Conservation (phyloP, 1,284 basidiomycete species). For the Puccinia hordei region DNA sequence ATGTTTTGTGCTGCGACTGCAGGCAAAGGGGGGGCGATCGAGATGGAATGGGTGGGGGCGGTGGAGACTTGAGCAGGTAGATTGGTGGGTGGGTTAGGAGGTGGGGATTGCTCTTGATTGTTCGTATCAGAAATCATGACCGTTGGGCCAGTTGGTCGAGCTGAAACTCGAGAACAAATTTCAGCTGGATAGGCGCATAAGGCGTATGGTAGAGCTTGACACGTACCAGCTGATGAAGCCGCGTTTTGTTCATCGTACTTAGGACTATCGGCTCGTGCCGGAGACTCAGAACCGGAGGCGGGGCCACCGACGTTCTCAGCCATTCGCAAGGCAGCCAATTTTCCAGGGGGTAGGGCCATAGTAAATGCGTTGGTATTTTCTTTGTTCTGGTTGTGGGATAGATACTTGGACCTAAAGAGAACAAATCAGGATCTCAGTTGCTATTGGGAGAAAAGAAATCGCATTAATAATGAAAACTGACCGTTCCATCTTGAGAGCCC, state of each 20-base stretch:
- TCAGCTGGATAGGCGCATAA: neutral
- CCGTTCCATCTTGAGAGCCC: constrained; percentile 81
- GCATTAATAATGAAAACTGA: constrained; percentile 60
- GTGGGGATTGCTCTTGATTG: constrained; percentile 17
- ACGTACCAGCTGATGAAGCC: neutral
- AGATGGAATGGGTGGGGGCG: constrained; percentile 30
- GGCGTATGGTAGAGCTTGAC: neutral
- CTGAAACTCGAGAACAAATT: neutral
- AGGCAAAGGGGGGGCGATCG: constrained; percentile 42
- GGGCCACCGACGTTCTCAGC: constrained; percentile 54
- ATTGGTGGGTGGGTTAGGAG: constrained; percentile 14
- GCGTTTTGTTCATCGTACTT: constrained; percentile 36
- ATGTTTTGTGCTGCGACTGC: constrained; percentile 47
- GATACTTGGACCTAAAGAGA: constrained; percentile 52
- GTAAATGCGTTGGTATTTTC: constrained; percentile 51
- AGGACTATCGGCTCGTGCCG: constrained; percentile 33
- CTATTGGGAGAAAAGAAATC: neutral
- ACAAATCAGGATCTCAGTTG: neutral
- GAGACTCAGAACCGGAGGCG: constrained; percentile 26
- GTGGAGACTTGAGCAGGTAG: constrained; percentile 8
- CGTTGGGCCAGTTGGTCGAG: constrained; percentile 10
- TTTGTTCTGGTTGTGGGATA: constrained; percentile 46
- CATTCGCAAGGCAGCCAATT: constrained; percentile 59
- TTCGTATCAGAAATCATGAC: constrained; percentile 3
- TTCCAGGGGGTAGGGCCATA: constrained; percentile 57